These are phyloP conservation scores for Helenozyma rhizophorensis DNA, from an alignment of 805 yeast genomes.

Conservation along the genomic window DNA sequence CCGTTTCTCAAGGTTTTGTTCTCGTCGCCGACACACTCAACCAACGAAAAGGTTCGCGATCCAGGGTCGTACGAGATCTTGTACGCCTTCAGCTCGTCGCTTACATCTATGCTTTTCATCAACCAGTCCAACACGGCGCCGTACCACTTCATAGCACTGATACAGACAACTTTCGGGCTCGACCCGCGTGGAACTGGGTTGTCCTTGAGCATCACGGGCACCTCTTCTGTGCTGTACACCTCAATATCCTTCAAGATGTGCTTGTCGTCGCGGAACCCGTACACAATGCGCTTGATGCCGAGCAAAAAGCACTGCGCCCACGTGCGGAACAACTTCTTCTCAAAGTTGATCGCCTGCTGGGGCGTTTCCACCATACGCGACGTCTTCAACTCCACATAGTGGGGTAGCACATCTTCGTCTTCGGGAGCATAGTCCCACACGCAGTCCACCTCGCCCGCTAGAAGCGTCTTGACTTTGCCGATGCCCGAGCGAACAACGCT, in stretches of 20 bases:
- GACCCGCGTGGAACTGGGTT: slow-evolving; percentile 35
- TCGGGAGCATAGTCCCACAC: slow-evolving; percentile 73
- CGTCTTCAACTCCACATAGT: slow-evolving; percentile 85
- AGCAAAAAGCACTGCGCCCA: slow-evolving; percentile 94
- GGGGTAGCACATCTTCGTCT: slow-evolving; percentile 50
- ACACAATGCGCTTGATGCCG: slow-evolving; percentile 76
- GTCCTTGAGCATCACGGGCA: slow-evolving; percentile 65
- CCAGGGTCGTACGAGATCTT: slow-evolving; percentile 54
- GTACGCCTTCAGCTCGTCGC: slow-evolving; percentile 47
- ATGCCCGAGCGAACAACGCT: slow-evolving; percentile 83
- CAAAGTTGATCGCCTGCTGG: slow-evolving; percentile 61
- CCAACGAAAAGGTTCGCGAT: slow-evolving; percentile 49
- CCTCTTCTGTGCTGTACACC: slow-evolving; percentile 68
- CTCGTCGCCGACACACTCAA: slow-evolving; percentile 38
- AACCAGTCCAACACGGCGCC: slow-evolving; percentile 84
- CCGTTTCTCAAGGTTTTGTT: slow-evolving; percentile 17
- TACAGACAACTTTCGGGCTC: slow-evolving; percentile 56
- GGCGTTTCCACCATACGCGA: slow-evolving; percentile 51
- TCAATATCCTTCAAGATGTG: slow-evolving; percentile 66
- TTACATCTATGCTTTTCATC: slow-evolving; percentile 44
- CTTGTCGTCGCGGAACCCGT: slow-evolving; percentile 81
- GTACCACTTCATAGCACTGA: slow-evolving; percentile 79
- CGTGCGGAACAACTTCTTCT: slow-evolving; percentile 67
- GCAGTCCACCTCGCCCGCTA: slow-evolving; percentile 93
- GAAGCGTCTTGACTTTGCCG: slow-evolving; percentile 60